Evolutionary conservation across 2,329 filamentous ascomycete genomes (phyloP), one percentile per base, ranked within the genome.

Genomic region (Hymenoscyphus linearis): DNA sequence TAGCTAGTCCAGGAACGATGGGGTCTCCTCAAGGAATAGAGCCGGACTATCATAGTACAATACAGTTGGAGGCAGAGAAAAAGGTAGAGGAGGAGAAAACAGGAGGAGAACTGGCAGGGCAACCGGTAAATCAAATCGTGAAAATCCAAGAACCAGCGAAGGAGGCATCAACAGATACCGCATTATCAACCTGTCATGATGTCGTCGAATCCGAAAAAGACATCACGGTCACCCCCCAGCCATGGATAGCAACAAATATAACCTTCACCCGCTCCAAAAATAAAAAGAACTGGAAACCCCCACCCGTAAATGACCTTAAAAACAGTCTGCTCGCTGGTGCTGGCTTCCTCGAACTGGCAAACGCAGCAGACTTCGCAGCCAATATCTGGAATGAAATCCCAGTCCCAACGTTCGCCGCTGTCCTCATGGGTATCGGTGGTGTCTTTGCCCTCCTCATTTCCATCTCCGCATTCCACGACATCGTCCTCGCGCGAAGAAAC

Each of bases 321-420:
- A 75, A 65, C 71, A 74, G 63, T 58, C 70, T 79, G 2, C 71
- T 78, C 9, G 67, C 69, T 0, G 69, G 74, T 13, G 74, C 82
- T 1, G 82, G 80, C 0, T 79, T 80, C 55, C 77, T 85, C 18
- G 82, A 85, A 62, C 74, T 83, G 1, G 79, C 79, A 58, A 85
- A 85, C 66, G 80, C 80, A 0, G 77, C 77, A 1, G 82, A 85
- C 65, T 84, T 84, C 59, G 80, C 82, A 0, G 82, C 82, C 60
- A 84, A 85, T 59, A 77, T 84, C 1, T 85, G 80, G 79, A 84
- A 85, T 64, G 64, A 77, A 1, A 72, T 77, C 0, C 82, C 81
- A 0, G 76, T 82, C 0, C 82, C 82, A 0, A 64, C 68, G 1
- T 79, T 79, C 56, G 82, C 80, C 9, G 70, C 77, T 0, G 75